Base-by-base conservation (phyloP, 306 rosid genomes). In the Crataegus laevigata region DNA sequence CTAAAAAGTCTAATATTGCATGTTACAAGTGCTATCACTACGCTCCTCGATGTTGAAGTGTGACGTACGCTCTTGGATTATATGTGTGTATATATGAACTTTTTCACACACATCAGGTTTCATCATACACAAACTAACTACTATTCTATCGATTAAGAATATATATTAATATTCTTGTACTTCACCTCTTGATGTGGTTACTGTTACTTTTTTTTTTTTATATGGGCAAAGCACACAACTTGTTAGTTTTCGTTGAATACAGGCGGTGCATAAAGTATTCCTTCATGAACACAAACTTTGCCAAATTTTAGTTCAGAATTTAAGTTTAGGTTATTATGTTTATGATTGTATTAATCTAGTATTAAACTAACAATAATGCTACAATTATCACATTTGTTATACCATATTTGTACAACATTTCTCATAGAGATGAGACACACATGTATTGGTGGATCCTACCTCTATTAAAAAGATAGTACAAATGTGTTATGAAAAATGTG, bases 171-270 rank as follows among this genome's bases (percentile, higher is more conserved):
- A 9, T 34, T 18, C 77, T 73, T 73, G 36, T 26, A 43, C 58
- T 42, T 73, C 14, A 73, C 77, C 43, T 61, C 69, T 42, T 60
- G 77, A 73, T 61, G 69, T 59, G 58, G 68, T 61, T 73, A 68
- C 43, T 60, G 58, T 15, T 21, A 19, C 38, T 1, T 8, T 34
- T 64, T 65, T 1, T 8, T 34, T 64, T 65, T 65, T 34, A 19
- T 8, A 19, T 65, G 3, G 47, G 26, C 1, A 65, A 64, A 4
- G 15, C 11, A 21, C 11, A 21, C 47, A 65, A 65, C 25, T 65
- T 32, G 17, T 9, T 14, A 24, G 43, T 3, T 65, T 47, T 18
- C 54, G 3, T 47, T 47, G 54, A 47, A 18, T 15, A 47, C 2
- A 15, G 54, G 21, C 2, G 54, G 21, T 15, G 54, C 54, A 47